Percentiles rank a stretch among this genome's conserved stretches.
These are phyloP conservation scores for Rhodotorula babjevae DNA, from an alignment of 768 basidiomycete genomes.

Conservation along the genomic window DNA sequence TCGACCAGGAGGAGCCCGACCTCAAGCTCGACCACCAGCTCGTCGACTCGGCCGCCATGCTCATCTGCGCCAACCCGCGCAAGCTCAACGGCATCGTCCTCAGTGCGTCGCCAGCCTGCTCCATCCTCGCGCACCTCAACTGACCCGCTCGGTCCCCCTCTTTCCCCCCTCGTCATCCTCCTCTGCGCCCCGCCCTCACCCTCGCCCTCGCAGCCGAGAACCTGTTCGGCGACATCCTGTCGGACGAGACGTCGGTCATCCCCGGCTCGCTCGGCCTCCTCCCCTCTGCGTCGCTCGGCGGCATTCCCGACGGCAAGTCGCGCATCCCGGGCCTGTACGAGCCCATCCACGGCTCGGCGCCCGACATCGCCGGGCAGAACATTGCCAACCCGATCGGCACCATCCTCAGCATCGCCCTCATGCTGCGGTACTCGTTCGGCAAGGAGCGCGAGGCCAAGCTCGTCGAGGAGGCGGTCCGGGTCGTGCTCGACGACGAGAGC, in stretches of 20 bases:
- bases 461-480: constrained; percentile 85
- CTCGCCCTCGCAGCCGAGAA: constrained; percentile 44
- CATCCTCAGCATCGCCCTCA: constrained; percentile 87
- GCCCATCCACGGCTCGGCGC: constrained; percentile 69
- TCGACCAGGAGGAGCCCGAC: constrained; percentile 80
- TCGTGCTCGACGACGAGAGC: constrained; percentile 68
- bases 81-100: constrained; percentile 93
- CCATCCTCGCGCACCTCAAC: not conserved
- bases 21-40: constrained; percentile 81
- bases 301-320: constrained; percentile 62
- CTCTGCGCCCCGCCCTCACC: too few species aligned
- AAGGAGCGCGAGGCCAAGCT: constrained; percentile 75
- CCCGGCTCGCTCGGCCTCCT: constrained; percentile 94
- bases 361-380: constrained; percentile 88
- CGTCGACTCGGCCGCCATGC: constrained; percentile 94
- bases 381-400: constrained; percentile 94
- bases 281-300: constrained; percentile 92
- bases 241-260: constrained; percentile 94
- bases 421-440: constrained; percentile 89
- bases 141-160: not conserved
- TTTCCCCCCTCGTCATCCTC: not conserved
- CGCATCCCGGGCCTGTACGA: constrained; percentile 88
- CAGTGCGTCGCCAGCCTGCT: constrained; percentile 58
- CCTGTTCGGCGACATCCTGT: constrained; percentile 54
- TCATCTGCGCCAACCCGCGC: constrained; percentile 79